Evolutionary conservation across 2,329 filamentous ascomycete species (phyloP).

Genomic region (Westerdykella ornata): DNA sequence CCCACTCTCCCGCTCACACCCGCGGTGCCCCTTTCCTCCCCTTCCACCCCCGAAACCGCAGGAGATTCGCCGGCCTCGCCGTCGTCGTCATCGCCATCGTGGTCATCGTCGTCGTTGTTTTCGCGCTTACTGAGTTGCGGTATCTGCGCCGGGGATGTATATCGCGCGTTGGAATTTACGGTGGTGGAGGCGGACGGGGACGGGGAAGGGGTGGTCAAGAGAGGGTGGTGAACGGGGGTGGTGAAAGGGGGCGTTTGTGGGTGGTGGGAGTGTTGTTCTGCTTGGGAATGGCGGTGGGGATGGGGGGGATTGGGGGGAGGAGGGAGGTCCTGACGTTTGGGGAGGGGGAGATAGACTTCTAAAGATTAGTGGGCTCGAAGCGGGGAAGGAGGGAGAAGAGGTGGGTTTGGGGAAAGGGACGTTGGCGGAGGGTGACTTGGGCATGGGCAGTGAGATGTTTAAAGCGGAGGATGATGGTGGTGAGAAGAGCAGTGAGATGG

Average conservation of each 20-base stretch:
- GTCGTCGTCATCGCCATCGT: not conserved
- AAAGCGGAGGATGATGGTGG: not conserved
- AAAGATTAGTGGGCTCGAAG: no score
- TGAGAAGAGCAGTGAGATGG: not conserved
- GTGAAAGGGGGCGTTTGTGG: no score
- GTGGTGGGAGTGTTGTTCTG: no score
- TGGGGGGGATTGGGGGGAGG: not conserved
- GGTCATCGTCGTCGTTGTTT: constrained; percentile 2
- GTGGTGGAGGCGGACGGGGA: constrained; percentile 1
- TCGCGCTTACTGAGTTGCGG: constrained; percentile 7
- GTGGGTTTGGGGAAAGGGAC: no score
- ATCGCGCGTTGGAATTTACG: constrained; percentile 3
- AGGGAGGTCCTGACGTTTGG: not conserved
- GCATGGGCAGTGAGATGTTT: not conserved
- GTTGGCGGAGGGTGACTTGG: not conserved
- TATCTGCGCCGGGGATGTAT: constrained; percentile 8
- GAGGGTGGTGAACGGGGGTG: not conserved
- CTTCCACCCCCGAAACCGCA: constrained; percentile 4
- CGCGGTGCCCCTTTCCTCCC: not conserved
- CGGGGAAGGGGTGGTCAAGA: not conserved
- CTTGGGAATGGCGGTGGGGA: not conserved
- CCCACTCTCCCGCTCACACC: not conserved
- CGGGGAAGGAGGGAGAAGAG: not conserved
- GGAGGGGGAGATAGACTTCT: not conserved
- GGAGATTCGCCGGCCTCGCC: constrained; percentile 1